Evolutionary conservation across 2,329 filamentous ascomycete species (phyloP).

Genomic region (Helotiales sp.): DNA sequence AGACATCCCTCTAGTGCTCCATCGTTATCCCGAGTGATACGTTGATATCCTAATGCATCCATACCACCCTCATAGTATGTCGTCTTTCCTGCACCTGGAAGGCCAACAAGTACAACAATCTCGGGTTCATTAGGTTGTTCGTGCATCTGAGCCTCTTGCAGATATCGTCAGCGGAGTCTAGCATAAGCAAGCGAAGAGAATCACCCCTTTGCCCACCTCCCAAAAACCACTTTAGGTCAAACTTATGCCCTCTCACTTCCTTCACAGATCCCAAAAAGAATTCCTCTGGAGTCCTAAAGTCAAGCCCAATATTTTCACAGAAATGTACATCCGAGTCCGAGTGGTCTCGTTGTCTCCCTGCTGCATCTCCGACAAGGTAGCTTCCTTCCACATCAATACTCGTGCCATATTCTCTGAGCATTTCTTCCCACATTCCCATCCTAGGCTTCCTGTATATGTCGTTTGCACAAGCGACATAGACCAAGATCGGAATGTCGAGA

Average conservation of each 20-base stretch:
- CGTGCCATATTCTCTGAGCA: neutral
- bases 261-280: neutral
- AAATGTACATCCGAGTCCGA: neutral
- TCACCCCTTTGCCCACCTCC: too few species aligned
- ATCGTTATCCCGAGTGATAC: neutral
- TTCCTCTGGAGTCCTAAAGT: neutral
- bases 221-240: neutral
- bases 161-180: neutral
- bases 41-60: neutral
- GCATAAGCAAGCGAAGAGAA: too few species aligned
- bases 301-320: neutral
- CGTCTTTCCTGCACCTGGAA: neutral
- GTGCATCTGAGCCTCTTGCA: neutral
- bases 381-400: neutral
- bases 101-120: neutral
- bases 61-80: neutral
- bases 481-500: neutral
- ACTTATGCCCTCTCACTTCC: neutral
- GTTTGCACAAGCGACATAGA: constrained; percentile 2
- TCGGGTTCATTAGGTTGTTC: neutral
- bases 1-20: neutral
- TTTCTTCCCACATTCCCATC: neutral
- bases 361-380: neutral
- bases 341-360: neutral
- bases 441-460: neutral